Conservation (phyloP, 202 grass and related monocot species). For the Eragrostis tef region DNA sequence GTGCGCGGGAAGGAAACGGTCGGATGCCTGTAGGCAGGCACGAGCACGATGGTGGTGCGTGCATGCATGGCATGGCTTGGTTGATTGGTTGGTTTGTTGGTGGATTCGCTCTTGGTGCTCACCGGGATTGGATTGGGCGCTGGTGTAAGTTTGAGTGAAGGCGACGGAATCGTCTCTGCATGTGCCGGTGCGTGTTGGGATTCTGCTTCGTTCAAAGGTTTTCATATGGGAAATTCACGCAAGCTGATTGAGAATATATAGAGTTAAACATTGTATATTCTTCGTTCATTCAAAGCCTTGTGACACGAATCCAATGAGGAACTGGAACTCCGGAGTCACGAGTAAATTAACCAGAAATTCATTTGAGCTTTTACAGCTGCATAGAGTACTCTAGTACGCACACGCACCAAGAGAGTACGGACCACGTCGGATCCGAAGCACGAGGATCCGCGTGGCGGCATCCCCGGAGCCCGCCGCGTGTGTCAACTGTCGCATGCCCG, state of each 20-base stretch:
- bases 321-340: background rate
- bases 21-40: background rate
- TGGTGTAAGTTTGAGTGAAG: slow-evolving; percentile 20
- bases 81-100: background rate
- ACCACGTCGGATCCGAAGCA: slow-evolving; percentile 35
- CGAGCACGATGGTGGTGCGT: too few species aligned
- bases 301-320: too few species aligned
- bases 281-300: too few species aligned
- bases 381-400: background rate
- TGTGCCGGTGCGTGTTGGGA: background rate
- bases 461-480: background rate
- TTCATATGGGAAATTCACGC: background rate
- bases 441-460: background rate
- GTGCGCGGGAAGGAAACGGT: background rate
- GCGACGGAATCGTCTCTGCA: slow-evolving; percentile 5
- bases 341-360: background rate
- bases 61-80: background rate
- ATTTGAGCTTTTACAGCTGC: background rate
- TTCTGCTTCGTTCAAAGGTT: background rate
- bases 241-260: background rate
- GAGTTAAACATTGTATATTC: background rate
- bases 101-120: background rate
- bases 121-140: background rate
- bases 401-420: background rate
- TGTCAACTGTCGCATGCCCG: background rate